Percentiles rank a stretch among this genome's conserved stretches.
These are phyloP conservation scores for Kalanchoe fedtschenkoi DNA, from an alignment of 164 flowering plant species.

Conservation along the genomic window DNA sequence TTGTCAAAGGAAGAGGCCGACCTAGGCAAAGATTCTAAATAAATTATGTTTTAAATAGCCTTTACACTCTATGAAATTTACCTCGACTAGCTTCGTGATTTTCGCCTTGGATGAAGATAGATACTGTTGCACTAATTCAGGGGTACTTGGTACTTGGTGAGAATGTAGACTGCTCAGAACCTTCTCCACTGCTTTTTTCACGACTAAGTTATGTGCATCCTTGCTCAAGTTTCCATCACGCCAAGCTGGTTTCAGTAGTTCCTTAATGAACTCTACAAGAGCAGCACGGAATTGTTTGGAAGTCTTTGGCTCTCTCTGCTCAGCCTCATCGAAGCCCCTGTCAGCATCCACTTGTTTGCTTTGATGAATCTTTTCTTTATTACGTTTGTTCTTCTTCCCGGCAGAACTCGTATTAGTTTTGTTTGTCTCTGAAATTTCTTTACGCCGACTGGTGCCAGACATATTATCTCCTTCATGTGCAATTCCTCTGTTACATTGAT, in stretches of 20 bases:
- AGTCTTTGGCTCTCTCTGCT: conserved; percentile 38
- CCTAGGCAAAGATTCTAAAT: background rate
- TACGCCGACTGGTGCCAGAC: conserved; percentile 13
- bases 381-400: conserved; percentile 12
- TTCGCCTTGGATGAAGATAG: conserved; percentile 54
- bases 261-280: conserved; percentile 70
- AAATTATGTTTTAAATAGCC: background rate
- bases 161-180: conserved; percentile 51
- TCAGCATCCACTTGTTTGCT: conserved; percentile 16
- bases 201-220: conserved; percentile 73
- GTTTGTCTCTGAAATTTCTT: conserved; percentile 17
- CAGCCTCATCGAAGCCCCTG: background rate
- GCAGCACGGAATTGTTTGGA: conserved; percentile 49
- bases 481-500: conserved; percentile 13
- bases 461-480: conserved; percentile 18
- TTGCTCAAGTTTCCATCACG: conserved; percentile 64
- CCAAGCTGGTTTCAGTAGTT: conserved; percentile 75
- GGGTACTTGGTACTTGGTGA: conserved; percentile 49
- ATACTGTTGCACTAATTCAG: conserved; percentile 52
- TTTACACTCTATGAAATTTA: conserved; percentile 20
- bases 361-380: conserved; percentile 17
- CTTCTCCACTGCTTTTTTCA: conserved; percentile 80
- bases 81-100: conserved; percentile 79
- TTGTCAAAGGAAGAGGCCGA: conserved; percentile 10
- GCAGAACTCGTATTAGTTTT: conserved; percentile 10